Evolutionary conservation across 257 asterid species (phyloP).

Genomic region (Dorcoceras hygrometricum): DNA sequence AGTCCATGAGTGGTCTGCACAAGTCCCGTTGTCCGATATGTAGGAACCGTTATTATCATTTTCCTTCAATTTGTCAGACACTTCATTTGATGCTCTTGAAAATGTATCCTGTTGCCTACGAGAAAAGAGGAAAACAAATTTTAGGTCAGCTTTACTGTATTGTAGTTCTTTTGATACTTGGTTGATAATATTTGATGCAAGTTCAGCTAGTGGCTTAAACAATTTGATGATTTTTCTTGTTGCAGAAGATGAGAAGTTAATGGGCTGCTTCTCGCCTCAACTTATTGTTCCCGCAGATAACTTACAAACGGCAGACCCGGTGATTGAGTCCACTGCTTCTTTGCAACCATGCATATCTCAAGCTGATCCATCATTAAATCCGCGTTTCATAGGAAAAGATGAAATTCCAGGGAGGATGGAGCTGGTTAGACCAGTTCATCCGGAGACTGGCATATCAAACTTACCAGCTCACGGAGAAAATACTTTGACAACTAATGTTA

Average conservation of each 20-base stretch:
- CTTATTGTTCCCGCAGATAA: conserved; percentile 19
- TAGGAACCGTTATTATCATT: conserved; percentile 46
- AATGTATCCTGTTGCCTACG: conserved; percentile 38
- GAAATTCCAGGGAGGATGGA: conserved; percentile 6
- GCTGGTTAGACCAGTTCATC: conserved; percentile 14
- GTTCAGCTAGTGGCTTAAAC: not conserved
- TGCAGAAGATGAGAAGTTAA: conserved; percentile 35
- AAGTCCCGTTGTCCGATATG: conserved; percentile 52
- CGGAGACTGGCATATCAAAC: conserved; percentile 15
- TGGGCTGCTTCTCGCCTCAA: conserved; percentile 31
- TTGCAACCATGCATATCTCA: conserved; percentile 9
- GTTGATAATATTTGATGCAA: conserved; percentile 6
- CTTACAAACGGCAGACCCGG: conserved; percentile 12
- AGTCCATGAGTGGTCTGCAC: conserved; percentile 40
- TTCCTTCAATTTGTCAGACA: conserved; percentile 45
- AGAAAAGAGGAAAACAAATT: conserved; percentile 44
- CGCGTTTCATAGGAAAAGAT: conserved; percentile 6
- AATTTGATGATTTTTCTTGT: conserved; percentile 23
- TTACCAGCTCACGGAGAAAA: conserved; percentile 18
- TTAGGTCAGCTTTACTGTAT: conserved; percentile 34
- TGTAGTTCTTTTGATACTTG: conserved; percentile 12
- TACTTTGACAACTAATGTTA: conserved; percentile 6
- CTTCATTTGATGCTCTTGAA: conserved; percentile 50
- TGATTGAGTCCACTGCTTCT: conserved; percentile 3
- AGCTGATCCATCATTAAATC: conserved; percentile 1